Conservation (phyloP, 2,329 filamentous ascomycete species). For the Acrodontium crateriforme region DNA sequence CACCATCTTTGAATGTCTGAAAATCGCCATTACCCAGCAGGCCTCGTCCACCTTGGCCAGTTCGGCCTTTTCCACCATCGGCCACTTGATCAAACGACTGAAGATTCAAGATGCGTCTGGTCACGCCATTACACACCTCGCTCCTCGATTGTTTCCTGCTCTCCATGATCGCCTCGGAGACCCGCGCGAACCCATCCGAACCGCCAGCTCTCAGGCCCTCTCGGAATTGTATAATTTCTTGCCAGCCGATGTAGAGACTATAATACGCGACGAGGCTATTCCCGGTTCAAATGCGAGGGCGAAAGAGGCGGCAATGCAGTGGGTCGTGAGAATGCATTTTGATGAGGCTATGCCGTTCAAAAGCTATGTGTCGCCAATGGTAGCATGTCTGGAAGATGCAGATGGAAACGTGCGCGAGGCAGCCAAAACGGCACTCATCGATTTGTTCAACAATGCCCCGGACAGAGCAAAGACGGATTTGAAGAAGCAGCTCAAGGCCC, state of each 20-base stretch:
- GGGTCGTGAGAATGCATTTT: slow-evolving; percentile 77
- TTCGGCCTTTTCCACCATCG: slow-evolving; percentile 75
- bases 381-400: slow-evolving; percentile 79
- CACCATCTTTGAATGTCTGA: slow-evolving; percentile 69
- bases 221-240: slow-evolving; percentile 61
- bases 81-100: slow-evolving; percentile 74
- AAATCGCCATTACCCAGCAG: slow-evolving; percentile 59
- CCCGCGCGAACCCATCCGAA: slow-evolving; percentile 70
- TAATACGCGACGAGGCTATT: slow-evolving; percentile 65
- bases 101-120: slow-evolving; percentile 70
- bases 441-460: slow-evolving; percentile 72
- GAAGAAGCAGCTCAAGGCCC: slow-evolving; percentile 70
- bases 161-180: slow-evolving; percentile 79
- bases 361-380: slow-evolving; percentile 65
- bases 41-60: slow-evolving; percentile 61
- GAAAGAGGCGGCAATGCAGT: slow-evolving; percentile 73
- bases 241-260: slow-evolving; percentile 61
- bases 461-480: slow-evolving; percentile 76
- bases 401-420: slow-evolving; percentile 76
- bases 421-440: slow-evolving; percentile 70
- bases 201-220: slow-evolving; percentile 60
- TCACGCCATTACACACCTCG: slow-evolving; percentile 50
- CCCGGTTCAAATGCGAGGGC: slow-evolving; percentile 67
- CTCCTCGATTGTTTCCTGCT: slow-evolving; percentile 55
- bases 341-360: slow-evolving; percentile 70